phyloP scores from a whole-genome alignment of 371 early-diverging fungal genomes.

The Mortierella sp. region DNA sequence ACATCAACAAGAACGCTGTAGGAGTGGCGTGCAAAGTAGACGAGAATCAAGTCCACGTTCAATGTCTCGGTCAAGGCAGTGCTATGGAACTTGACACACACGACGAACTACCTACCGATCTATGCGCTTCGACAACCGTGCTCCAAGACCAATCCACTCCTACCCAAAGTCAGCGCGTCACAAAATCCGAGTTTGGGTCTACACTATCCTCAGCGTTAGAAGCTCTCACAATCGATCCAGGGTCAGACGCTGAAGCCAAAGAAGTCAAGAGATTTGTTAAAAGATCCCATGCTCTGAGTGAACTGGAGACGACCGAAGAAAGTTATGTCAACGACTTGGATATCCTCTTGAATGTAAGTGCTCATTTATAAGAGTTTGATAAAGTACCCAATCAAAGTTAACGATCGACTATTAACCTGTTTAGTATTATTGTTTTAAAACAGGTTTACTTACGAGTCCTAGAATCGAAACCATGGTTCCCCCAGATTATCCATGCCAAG shows the following conservation, averaged over 20 bases:
- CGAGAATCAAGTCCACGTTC: not conserved
- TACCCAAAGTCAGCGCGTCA: not conserved
- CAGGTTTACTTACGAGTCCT: slow-evolving; percentile 37
- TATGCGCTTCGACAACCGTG: not conserved
- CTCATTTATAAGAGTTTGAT: not conserved
- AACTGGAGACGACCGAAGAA: slow-evolving; percentile 41
- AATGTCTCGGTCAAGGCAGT: not conserved
- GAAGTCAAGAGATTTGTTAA: slow-evolving; percentile 42
- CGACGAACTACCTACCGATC: not conserved
- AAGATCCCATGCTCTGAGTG: slow-evolving; percentile 44
- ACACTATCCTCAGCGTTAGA: slow-evolving; percentile 8
- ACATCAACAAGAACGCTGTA: not conserved
- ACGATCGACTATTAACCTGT: not conserved
- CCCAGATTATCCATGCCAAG: slow-evolving; percentile 13
- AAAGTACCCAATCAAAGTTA: not conserved
- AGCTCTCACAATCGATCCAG: slow-evolving; percentile 15
- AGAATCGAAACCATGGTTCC: slow-evolving; percentile 42
- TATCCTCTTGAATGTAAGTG: slow-evolving; percentile 34
- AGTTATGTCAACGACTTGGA: slow-evolving; percentile 50
- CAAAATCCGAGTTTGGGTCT: not conserved
- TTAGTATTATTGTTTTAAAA: not conserved
- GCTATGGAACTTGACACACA: not conserved
- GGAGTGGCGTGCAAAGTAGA: not conserved
- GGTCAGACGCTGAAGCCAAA: slow-evolving; percentile 24
- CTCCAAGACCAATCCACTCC: not conserved